Evolutionary conservation across 805 yeast species (phyloP), one percentile per base, ranked within the genome.

Genomic region (Candida cerambycidarum): DNA sequence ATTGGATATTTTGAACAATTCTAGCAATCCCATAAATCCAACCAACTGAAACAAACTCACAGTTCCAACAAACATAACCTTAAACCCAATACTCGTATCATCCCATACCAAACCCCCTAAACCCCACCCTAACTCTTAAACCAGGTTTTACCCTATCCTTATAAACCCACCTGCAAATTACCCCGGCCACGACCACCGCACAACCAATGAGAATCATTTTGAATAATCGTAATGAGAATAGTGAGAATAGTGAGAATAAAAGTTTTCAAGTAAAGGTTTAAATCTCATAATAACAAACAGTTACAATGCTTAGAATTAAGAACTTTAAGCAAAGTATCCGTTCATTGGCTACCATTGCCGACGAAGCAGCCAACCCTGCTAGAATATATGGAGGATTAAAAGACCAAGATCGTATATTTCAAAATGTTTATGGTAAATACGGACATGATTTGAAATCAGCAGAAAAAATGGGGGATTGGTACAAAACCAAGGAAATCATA

Each of bases 381-480:
- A 62, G 84, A 46, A 65, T 69, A 32, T 78, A 80, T 57, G 95
- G 95, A 24, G 92, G 90, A 10, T 75, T 87, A 51, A 75, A 76
- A 54, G 96, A 87, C 67, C 82, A 78, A 62, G 96, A 87, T 68
- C 80, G 96, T 56, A 88, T 87, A 54, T 87, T 87, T 67, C 96
- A 88, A 67, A 87, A 87, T 65, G 73, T 87, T 39, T 85, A 87
- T 65, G 82, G 81, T 43, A 78, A 73, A 48, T 84, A 83, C 62
- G 93, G 93, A 39, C 77, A 75, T 49, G 92, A 86, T 61, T 69
- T 88, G 54, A 82, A 83, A 63, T 70, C 83, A 12, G 84, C 93
- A 32, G 73, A 75, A 74, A 78, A 77, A 56, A 83, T 85, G 80
- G 96, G 96, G 39, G 96, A 88, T 65, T 87, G 96, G 96, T 72